Conservation (phyloP, 768 basidiomycete genomes). For the Trametes cingulata region DNA sequence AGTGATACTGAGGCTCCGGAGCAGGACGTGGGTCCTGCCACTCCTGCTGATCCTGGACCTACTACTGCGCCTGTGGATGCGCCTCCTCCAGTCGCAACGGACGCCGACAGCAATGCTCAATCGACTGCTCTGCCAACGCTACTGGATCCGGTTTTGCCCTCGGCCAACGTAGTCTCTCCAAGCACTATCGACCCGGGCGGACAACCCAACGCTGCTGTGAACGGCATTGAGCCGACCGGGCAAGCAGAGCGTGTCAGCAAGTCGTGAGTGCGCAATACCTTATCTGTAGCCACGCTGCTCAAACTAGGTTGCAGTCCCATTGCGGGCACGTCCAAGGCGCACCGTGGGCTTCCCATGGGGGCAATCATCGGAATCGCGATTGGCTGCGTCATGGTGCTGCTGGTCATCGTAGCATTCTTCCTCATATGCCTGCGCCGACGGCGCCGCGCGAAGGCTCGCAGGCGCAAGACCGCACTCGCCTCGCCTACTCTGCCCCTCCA, state of each 20-base stretch:
- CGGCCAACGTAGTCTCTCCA: neutral
- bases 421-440: slow-evolving; percentile 14
- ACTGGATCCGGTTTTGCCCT: neutral
- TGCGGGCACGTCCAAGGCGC: slow-evolving; percentile 1
- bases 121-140: neutral
- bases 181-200: neutral
- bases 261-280: neutral
- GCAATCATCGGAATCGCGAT: slow-evolving; percentile 16
- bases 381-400: slow-evolving; percentile 7
- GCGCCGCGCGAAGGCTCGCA: neutral
- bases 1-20: neutral
- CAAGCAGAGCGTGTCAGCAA: slow-evolving; percentile 1
- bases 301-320: neutral
- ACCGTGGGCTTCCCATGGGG: slow-evolving; percentile 11
- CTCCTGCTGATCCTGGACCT: neutral
- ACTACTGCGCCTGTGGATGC: neutral
- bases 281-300: neutral
- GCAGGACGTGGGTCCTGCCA: neutral
- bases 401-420: slow-evolving; percentile 11
- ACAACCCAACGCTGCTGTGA: neutral
- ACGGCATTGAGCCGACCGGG: neutral
- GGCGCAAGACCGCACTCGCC: neutral
- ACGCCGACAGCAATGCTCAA: neutral
- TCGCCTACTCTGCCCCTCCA: slow-evolving; percentile 21
- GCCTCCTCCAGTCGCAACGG: neutral